Evolutionary conservation across 1,284 basidiomycete genomes (phyloP), one percentile per base, ranked within the genome.

Genomic region (Phellopilus nigrolimitatus): DNA sequence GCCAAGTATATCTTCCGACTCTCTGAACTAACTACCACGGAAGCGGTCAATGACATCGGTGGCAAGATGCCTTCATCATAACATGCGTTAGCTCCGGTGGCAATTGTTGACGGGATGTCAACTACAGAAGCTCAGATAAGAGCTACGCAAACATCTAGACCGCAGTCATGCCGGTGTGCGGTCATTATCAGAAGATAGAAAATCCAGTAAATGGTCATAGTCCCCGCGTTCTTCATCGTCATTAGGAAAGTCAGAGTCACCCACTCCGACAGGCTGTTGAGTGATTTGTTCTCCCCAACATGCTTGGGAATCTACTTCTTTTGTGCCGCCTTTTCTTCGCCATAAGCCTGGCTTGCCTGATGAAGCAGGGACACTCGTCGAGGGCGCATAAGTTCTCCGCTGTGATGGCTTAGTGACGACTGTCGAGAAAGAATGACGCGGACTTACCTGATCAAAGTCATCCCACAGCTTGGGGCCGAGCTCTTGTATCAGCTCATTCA

Each of bases 381-480:
- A 87, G 10, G 91, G 89, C 2, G 90, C 82, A 22, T 94, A 69
- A 56, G 95, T 91, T 12, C 91, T 84, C 62, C 80, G 82, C 85
- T 92, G 59, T 12, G 17, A 22, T 45, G 34, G 38, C 17, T 39
- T 41, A 40, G 43, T 31, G 44, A 38, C n/a, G n/a, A n/a, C n/a
- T n/a, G n/a, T 42, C 15, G n/a, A 28, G 42, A 44, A 50, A 49
- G 28, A 42, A 50, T 50, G 33, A 43, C 28, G n/a, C n/a, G 38
- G 48, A 64, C 74, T 41, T 60, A 88, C 89, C 71, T 85, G 74
- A 59, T 94, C 79, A 63, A 97, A 97, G 66, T 97, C 90, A 34
- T 88, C 86, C 61, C 89, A 97, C 39, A 97, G 62, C 60, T 86
- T 78, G 0, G 94, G 94, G 1, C 92, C 94, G 60, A 91, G 89